Evolutionary conservation across 2,329 filamentous ascomycete genomes (phyloP).

Genomic region (Raffaelea arxii): DNA sequence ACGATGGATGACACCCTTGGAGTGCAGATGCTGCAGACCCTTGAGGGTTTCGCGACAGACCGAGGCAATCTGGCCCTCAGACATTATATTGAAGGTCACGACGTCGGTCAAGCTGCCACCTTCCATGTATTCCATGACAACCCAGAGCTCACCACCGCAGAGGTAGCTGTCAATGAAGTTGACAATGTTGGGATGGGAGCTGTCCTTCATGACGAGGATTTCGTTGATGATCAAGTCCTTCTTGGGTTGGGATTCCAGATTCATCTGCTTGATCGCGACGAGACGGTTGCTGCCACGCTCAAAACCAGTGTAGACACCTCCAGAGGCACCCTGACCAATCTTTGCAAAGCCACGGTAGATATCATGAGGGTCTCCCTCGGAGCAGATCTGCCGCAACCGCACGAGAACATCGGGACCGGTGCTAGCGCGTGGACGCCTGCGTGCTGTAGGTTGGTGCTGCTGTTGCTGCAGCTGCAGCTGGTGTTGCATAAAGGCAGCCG

Average conservation of each 20-base stretch:
- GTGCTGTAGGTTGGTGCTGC: conserved; percentile 23
- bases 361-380: conserved; percentile 76
- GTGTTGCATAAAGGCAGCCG: conserved; percentile 8
- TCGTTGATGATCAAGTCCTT: conserved; percentile 99
- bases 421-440: conserved; percentile 71
- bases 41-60: conserved; percentile 89
- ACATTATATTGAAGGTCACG: conserved; percentile 99
- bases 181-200: conserved; percentile 95
- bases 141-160: conserved; percentile 85
- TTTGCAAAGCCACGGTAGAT: conserved; percentile 84
- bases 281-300: conserved; percentile 75
- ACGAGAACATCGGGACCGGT: conserved; percentile 73
- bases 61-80: conserved; percentile 90
- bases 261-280: conserved; percentile 99
- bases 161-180: conserved; percentile 98
- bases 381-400: conserved; percentile 81
- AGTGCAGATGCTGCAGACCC: conserved; percentile 90
- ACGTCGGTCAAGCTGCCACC: conserved; percentile 96
- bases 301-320: conserved; percentile 88
- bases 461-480: conserved; percentile 3
- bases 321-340: conserved; percentile 94
- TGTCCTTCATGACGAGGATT: conserved; percentile 98
- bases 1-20: conserved; percentile 94
- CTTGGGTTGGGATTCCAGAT: conserved; percentile 94
- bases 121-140: conserved; percentile 99